phyloP scores from a whole-genome alignment of 1,284 basidiomycete species.

The Heliocybe sulcata region DNA sequence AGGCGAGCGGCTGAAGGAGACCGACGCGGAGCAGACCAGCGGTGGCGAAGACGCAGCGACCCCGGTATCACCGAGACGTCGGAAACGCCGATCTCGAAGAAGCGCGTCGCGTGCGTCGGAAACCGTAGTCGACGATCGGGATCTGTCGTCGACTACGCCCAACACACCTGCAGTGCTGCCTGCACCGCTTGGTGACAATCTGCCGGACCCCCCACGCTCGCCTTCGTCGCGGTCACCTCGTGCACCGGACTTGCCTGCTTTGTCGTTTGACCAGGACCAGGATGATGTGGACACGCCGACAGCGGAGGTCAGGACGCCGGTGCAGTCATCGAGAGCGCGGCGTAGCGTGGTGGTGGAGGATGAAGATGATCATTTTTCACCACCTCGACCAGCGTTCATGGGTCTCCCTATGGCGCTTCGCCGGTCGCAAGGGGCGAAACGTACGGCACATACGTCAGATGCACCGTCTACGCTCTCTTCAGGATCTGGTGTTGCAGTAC shows the following conservation, averaged over 20 bases:
- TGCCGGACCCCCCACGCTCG: slow-evolving; percentile 17
- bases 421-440: slow-evolving; percentile 23
- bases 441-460: slow-evolving; percentile 32
- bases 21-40: slow-evolving; percentile 38
- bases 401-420: slow-evolving; percentile 22
- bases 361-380: slow-evolving; percentile 42
- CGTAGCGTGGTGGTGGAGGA: slow-evolving; percentile 68
- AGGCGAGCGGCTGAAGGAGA: slow-evolving; percentile 54
- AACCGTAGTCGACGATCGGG: slow-evolving; percentile 56
- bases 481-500: slow-evolving; percentile 36
- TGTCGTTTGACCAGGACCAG: slow-evolving; percentile 16
- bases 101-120: slow-evolving; percentile 43
- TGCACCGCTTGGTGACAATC: slow-evolving; percentile 33
- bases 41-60: slow-evolving; percentile 54
- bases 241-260: background rate
- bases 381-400: slow-evolving; percentile 25
- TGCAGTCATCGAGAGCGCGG: slow-evolving; percentile 23
- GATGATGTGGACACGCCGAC: slow-evolving; percentile 25
- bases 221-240: slow-evolving; percentile 12
- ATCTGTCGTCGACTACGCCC: slow-evolving; percentile 49
- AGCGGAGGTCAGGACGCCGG: slow-evolving; percentile 18
- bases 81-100: slow-evolving; percentile 45
- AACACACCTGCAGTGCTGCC: slow-evolving; percentile 50
- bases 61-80: slow-evolving; percentile 18
- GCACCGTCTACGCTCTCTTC: slow-evolving; percentile 37